Base-by-base conservation (phyloP, 768 basidiomycete genomes). In the Naganishia onofrii region DNA sequence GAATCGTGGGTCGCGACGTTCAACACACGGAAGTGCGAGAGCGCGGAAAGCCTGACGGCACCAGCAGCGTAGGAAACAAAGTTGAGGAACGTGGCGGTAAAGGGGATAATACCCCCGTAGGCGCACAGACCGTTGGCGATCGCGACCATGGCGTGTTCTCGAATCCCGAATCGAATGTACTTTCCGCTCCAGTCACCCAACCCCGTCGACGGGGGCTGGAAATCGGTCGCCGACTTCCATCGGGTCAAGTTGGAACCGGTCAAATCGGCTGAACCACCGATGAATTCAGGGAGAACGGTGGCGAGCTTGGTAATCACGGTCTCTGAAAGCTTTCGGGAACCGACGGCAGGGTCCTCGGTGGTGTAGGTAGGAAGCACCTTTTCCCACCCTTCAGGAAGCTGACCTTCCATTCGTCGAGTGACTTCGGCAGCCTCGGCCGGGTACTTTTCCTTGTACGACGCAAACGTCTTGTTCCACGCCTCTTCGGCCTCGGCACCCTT, bases 1-100 rank as follows among this genome's bases (percentile, higher is more conserved):
- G 90, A 92, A 80, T 96, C 93, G 83, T 97, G 93, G 65, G 93
- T 96, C 28, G 92, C 93, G 75, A 97, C 89, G 90, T 93, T 93
- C 82, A 97, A 91, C 70, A 95, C 92, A 72, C 90, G 91, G 79
- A 91, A 90, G 76, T 87, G 86, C 76, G 89, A 91, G 67, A 96
- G 87, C 58, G 94, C 93, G 64, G 93, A 91, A 71, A 97, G 83
- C 71, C 93, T 87, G 74, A 96, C 89, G 55, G 93, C 93, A 80
- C 94, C 93, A 73, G 91, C 90, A 67, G 91, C 92, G 78, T 94
- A 94, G 0, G 90, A 91, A 55, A 94, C 90, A 81, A 94, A 94
- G 86, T 94, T 94, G 73, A 96, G 81, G 89, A 96, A 96, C 38
- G 94, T 97, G 69, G 89, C 91, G 72, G 89, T 86, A 80, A 92